Evolutionary conservation across 139 green algal genomes (phyloP).

Genomic region (Auxenochlorella pyrenoidosa): DNA sequence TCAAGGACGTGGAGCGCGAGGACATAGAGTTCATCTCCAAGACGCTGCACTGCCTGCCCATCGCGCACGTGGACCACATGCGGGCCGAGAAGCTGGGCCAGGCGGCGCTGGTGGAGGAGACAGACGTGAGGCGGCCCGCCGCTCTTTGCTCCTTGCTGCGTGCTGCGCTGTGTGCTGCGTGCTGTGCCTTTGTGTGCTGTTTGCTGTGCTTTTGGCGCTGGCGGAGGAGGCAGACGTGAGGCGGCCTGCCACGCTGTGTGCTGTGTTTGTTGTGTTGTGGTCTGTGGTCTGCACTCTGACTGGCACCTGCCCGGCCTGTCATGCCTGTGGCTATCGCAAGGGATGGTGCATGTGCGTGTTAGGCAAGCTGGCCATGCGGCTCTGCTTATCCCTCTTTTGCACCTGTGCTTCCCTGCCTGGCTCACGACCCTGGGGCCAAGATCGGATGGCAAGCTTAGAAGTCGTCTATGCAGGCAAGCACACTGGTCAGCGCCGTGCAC

Average conservation of each 20-base stretch:
- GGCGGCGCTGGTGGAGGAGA: conserved; percentile 89
- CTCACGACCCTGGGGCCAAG: too few species aligned
- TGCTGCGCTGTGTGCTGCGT: background rate
- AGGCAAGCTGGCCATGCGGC: background rate
- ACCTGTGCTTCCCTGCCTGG: too few species aligned
- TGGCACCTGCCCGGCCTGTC: too few species aligned
- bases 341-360: too few species aligned
- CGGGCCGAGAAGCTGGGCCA: conserved; percentile 93
- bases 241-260: background rate
- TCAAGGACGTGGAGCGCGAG: conserved; percentile 97
- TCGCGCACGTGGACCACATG: conserved; percentile 97
- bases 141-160: too few species aligned
- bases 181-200: too few species aligned
- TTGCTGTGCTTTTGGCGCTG: background rate
- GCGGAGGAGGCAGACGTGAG: background rate
- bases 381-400: too few species aligned
- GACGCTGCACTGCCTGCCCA: conserved; percentile 94
- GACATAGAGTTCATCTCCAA: conserved; percentile 99
- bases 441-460: too few species aligned
- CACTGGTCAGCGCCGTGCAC: background rate
- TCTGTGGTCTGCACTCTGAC: background rate
- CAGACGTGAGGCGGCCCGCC: conserved; percentile 68
- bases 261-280: background rate
- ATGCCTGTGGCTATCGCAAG: too few species aligned
- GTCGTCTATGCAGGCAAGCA: too few species aligned